A percentile compares a stretch with the other conserved stretches of the same genome.
Conservation (phyloP, 2,329 filamentous ascomycete genomes). For the Aspergillus persii region DNA sequence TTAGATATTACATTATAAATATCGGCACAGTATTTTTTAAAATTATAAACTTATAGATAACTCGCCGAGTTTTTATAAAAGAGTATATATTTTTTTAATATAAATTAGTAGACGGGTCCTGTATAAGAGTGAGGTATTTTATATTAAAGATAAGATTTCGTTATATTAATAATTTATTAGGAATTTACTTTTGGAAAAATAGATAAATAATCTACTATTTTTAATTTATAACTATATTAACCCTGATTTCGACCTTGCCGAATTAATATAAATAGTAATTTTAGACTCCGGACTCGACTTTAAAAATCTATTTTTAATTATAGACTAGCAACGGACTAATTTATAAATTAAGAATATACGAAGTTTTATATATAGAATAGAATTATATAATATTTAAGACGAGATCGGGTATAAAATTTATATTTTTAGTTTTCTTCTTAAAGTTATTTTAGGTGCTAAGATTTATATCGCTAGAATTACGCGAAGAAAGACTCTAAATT, state of each 20-base stretch:
- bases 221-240: conserved; percentile 11
- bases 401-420: conserved; percentile 27
- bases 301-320: conserved; percentile 18
- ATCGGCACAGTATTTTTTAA: conserved; percentile 1
- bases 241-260: conserved; percentile 1
- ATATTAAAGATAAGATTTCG: background rate
- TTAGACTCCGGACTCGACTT: conserved; percentile 23
- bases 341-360: conserved; percentile 21
- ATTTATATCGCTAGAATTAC: conserved; percentile 27
- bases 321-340: conserved; percentile 11
- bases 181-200: conserved; percentile 8
- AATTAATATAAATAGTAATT: conserved; percentile 24
- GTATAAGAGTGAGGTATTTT: conserved; percentile 9
- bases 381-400: conserved; percentile 14
- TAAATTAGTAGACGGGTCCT: conserved; percentile 7
- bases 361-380: conserved; percentile 22
- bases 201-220: conserved; percentile 11
- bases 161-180: conserved; percentile 6
- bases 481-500: conserved; percentile 13
- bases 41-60: conserved; percentile 1
- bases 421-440: conserved; percentile 26
- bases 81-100: conserved; percentile 10
- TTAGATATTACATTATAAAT: conserved; percentile 1
- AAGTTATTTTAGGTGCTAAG: conserved; percentile 27
- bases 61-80: conserved; percentile 1